Evolutionary conservation across 2,329 filamentous ascomycete genomes (phyloP).

Genomic region (Cucurbitaria berberidis): DNA sequence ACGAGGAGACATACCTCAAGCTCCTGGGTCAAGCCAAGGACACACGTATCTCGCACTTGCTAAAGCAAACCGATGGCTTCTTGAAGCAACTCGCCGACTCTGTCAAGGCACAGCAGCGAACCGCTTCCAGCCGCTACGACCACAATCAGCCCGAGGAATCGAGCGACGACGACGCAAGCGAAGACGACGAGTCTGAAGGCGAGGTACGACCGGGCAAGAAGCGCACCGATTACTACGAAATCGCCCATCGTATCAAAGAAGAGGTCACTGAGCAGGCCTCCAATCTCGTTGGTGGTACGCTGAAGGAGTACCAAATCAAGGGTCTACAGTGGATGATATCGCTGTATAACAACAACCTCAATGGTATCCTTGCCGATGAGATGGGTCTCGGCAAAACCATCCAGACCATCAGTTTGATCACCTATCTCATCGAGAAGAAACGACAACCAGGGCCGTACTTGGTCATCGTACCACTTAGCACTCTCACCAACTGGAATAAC

Average conservation of each 20-base stretch:
- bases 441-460: constrained; percentile 89
- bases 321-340: constrained; percentile 99
- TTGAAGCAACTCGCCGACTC: constrained; percentile 93
- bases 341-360: constrained; percentile 99
- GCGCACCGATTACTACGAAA: constrained; percentile 98
- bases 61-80: constrained; percentile 97
- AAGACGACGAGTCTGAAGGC: constrained; percentile 69
- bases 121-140: constrained; percentile 78
- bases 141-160: constrained; percentile 60
- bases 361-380: constrained; percentile 97
- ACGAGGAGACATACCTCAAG: constrained; percentile 98
- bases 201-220: constrained; percentile 69
- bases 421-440: constrained; percentile 96
- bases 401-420: constrained; percentile 96
- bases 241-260: constrained; percentile 95
- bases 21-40: constrained; percentile 98
- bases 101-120: constrained; percentile 91
- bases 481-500: constrained; percentile 96
- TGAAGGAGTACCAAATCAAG: constrained; percentile 99
- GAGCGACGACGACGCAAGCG: constrained; percentile 60
- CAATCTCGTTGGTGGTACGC: constrained; percentile 86
- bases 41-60: constrained; percentile 96
- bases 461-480: constrained; percentile 96
- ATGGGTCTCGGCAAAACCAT: constrained; percentile 99
- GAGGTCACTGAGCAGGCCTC: constrained; percentile 81